Conservation (phyloP, 1,284 basidiomycete genomes). For the Agroathelia rolfsii region DNA sequence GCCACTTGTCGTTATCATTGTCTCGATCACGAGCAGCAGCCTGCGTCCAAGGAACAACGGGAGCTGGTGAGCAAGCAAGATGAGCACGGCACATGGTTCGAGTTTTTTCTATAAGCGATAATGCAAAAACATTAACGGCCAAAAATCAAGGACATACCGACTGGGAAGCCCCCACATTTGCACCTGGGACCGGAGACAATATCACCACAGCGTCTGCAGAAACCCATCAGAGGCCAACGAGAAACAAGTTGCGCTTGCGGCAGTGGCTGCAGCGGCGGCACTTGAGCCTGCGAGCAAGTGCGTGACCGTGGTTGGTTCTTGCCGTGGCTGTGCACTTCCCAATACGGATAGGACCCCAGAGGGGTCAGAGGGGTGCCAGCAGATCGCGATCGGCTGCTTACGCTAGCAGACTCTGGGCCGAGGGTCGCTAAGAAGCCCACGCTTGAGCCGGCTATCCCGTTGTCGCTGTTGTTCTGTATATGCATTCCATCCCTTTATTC, state of each 20-base stretch:
- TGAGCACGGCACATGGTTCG: constrained; percentile 6
- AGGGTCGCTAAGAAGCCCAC: too few species aligned
- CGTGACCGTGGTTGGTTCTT: too few species aligned
- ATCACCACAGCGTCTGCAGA: constrained; percentile 72
- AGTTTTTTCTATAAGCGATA: constrained; percentile 2
- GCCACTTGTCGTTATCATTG: constrained; percentile 56
- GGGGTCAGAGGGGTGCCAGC: too few species aligned
- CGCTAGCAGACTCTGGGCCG: too few species aligned
- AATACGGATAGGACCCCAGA: too few species aligned
- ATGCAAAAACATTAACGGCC: constrained; percentile 3
- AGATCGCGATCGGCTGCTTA: too few species aligned
- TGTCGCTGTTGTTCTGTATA: too few species aligned
- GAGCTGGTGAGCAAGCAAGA: constrained; percentile 31
- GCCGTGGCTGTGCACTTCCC: too few species aligned
- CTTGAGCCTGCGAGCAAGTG: constrained; percentile 4
- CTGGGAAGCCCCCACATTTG: constrained; percentile 66
- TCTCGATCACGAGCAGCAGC: constrained; percentile 30
- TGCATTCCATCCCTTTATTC: too few species aligned
- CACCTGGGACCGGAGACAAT: constrained; percentile 61
- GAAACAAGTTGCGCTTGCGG: too few species aligned
- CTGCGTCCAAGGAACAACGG: constrained; percentile 56
- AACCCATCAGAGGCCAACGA: constrained; percentile 62
- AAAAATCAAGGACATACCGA: constrained; percentile 41
- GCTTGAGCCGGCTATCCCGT: too few species aligned
- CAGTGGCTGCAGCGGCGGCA: constrained; percentile 18